phyloP scores from a whole-genome alignment of 2,329 filamentous ascomycete genomes.

The Talaromyces sp. region DNA sequence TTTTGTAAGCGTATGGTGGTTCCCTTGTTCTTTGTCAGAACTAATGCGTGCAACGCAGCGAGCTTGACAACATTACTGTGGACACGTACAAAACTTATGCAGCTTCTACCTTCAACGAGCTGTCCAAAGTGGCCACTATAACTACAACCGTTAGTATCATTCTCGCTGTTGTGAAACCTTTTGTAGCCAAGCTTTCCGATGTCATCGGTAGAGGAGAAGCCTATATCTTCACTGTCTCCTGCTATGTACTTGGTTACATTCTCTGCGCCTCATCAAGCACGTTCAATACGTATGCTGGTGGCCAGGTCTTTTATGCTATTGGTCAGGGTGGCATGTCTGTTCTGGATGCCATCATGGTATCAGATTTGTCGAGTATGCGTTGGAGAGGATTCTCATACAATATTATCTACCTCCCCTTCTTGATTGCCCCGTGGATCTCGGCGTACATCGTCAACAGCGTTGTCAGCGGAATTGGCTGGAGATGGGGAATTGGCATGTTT shows the following conservation, averaged over 20 bases:
- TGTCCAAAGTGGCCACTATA: slow-evolving; percentile 32
- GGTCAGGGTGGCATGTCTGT: slow-evolving; percentile 38
- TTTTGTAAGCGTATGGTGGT: slow-evolving; percentile 19
- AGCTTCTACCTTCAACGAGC: slow-evolving; percentile 33
- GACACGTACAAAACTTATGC: slow-evolving; percentile 40
- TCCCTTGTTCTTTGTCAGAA: not conserved
- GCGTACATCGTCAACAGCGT: slow-evolving; percentile 40
- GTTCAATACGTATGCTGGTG: slow-evolving; percentile 35
- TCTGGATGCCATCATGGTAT: slow-evolving; percentile 39
- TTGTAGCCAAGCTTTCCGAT: slow-evolving; percentile 41
- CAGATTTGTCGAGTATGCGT: slow-evolving; percentile 38
- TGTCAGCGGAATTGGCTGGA: slow-evolving; percentile 38
- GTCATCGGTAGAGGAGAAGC: slow-evolving; percentile 38
- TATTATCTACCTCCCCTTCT: slow-evolving; percentile 36
- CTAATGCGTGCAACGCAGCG: slow-evolving; percentile 17
- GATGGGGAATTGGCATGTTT: slow-evolving; percentile 44
- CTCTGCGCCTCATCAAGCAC: slow-evolving; percentile 31
- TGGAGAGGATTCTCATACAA: slow-evolving; percentile 38
- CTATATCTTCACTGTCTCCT: slow-evolving; percentile 29
- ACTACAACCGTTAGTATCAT: slow-evolving; percentile 36
- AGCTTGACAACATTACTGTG: slow-evolving; percentile 34
- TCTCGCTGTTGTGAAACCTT: slow-evolving; percentile 37
- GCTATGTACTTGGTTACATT: slow-evolving; percentile 36
- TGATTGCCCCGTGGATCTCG: slow-evolving; percentile 39
- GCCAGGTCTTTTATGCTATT: slow-evolving; percentile 32